A percentile compares a stretch with the other conserved stretches of the same genome.
These are phyloP conservation scores for Rhizomucor miehei DNA, from an alignment of 371 early-diverging fungal genomes.

Conservation along the genomic window DNA sequence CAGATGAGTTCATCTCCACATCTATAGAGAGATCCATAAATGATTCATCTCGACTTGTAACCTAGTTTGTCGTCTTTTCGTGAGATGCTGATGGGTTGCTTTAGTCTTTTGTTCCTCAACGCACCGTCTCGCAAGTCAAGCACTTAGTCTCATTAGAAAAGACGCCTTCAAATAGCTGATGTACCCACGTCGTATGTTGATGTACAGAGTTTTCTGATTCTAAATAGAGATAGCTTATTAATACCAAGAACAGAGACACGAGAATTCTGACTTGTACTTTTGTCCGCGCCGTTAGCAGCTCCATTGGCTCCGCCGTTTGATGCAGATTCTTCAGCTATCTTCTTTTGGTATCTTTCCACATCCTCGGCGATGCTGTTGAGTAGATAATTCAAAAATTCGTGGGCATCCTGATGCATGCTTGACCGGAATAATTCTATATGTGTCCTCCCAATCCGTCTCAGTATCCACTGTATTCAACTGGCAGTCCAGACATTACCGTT, in stretches of 20 bases:
- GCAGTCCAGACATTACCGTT: slow-evolving; percentile 63
- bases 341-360: slow-evolving; percentile 61
- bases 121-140: slow-evolving; percentile 90
- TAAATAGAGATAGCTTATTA: not conserved
- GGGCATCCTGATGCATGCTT: slow-evolving; percentile 96
- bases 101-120: not conserved
- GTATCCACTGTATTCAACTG: not conserved
- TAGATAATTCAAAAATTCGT: slow-evolving; percentile 94
- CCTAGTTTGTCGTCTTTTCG: slow-evolving; percentile 38
- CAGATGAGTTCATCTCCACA: slow-evolving; percentile 92
- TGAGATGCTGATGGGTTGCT: too few relatives aligned
- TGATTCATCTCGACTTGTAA: slow-evolving; percentile 91
- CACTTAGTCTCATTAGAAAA: slow-evolving; percentile 96
- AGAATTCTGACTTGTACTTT: not conserved
- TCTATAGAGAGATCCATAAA: slow-evolving; percentile 96
- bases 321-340: slow-evolving; percentile 5
- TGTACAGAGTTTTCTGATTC: slow-evolving; percentile 16
- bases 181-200: slow-evolving; percentile 81
- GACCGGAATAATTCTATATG: slow-evolving; percentile 84
- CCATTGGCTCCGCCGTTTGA: slow-evolving; percentile 10
- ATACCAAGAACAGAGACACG: not conserved
- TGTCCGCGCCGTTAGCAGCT: slow-evolving; percentile 3
- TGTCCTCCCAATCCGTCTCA: not conserved
- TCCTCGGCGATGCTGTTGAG: slow-evolving; percentile 92
- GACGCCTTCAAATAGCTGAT: slow-evolving; percentile 92